These are phyloP conservation scores for Diaporthe citriasiana DNA, from an alignment of 2,329 filamentous ascomycete genomes.

Conservation along the genomic window DNA sequence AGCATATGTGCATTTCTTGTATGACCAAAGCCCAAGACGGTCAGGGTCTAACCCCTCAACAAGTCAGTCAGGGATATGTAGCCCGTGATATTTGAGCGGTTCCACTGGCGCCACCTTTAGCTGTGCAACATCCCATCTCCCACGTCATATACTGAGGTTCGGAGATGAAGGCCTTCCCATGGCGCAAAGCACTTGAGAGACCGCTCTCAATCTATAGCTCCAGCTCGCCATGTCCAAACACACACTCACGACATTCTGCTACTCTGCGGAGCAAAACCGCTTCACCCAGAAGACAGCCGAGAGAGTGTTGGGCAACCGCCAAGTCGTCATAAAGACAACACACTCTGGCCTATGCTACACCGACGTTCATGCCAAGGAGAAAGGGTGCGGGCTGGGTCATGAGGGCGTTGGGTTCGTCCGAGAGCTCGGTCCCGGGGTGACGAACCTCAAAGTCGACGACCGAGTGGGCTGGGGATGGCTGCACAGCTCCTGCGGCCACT, in stretches of 20 bases:
- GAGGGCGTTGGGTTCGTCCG: conserved; percentile 55
- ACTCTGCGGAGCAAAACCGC: conserved; percentile 14
- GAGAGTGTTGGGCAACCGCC: conserved; percentile 40
- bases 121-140: neutral
- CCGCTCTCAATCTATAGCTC: neutral
- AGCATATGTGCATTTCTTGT: neutral
- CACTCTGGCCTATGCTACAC: conserved; percentile 74
- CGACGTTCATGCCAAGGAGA: conserved; percentile 53
- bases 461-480: conserved; percentile 54
- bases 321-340: conserved; percentile 70
- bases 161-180: neutral
- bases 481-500: conserved; percentile 50
- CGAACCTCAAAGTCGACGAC: conserved; percentile 50
- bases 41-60: conserved; percentile 19
- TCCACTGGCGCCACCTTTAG: conserved; percentile 1
- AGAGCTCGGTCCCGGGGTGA: conserved; percentile 50
- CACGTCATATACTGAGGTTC: neutral
- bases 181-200: neutral
- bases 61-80: neutral
- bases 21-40: neutral
- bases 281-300: conserved; percentile 26
- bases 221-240: conserved; percentile 25
- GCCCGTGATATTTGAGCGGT: neutral
- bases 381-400: conserved; percentile 52
- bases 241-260: conserved; percentile 29